These are phyloP conservation scores for Echeveria elegans DNA, from an alignment of 164 flowering plant genomes.

Conservation along the genomic window DNA sequence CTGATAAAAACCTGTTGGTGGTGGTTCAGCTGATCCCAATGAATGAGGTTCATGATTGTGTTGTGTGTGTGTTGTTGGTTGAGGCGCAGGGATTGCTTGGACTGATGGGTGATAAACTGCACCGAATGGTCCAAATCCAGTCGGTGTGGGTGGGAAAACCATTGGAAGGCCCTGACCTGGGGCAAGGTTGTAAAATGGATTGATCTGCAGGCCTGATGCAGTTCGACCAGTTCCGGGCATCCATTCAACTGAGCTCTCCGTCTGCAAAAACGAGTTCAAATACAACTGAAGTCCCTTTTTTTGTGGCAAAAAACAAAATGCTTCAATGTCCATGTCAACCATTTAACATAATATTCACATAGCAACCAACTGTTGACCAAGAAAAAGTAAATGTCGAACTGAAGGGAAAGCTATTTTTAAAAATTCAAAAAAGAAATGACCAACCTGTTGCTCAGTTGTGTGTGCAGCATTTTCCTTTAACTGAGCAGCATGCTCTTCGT, in stretches of 20 bases:
- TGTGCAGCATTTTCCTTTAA: conserved; percentile 33
- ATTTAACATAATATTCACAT: neutral
- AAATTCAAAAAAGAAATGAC: conserved; percentile 8
- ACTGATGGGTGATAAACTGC: neutral
- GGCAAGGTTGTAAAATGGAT: conserved; percentile 1
- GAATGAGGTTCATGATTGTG: neutral
- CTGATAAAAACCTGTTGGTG: conserved; percentile 1
- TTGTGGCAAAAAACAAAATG: no score
- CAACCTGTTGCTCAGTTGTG: conserved; percentile 33
- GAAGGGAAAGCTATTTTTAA: no score
- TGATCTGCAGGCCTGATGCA: neutral
- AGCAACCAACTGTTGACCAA: neutral
- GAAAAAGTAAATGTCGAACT: neutral
- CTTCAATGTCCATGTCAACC: neutral
- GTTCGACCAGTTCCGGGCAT: neutral
- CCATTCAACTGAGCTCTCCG: neutral
- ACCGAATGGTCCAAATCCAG: neutral
- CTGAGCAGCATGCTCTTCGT: conserved; percentile 31
- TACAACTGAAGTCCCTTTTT: neutral
- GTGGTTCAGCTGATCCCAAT: neutral
- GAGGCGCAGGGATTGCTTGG: neutral
- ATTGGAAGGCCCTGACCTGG: neutral
- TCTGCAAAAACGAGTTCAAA: neutral
- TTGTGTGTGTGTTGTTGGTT: neutral
- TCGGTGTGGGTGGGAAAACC: conserved; percentile 2